These are phyloP conservation scores for Akanthomyces uredinophilus DNA, from an alignment of 2,329 filamentous ascomycete species.

Conservation along the genomic window DNA sequence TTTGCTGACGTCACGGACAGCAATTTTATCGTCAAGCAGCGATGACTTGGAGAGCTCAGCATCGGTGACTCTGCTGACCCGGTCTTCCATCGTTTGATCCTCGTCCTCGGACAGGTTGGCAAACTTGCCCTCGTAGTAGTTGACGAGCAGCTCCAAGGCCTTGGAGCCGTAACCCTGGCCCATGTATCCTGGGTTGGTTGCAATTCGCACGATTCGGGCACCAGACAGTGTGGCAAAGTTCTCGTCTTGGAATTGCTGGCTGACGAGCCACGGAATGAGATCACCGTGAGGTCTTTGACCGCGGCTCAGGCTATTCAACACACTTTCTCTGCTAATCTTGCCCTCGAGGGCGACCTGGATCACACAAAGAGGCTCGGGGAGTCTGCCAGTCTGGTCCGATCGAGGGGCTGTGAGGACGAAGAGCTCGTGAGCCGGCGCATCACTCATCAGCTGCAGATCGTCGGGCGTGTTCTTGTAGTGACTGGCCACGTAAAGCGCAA, in stretches of 20 bases:
- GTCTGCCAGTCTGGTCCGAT: conserved; percentile 65
- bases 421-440: conserved; percentile 92
- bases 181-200: conserved; percentile 90
- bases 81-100: conserved; percentile 45
- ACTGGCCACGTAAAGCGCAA: conserved; percentile 92
- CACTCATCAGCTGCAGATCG: conserved; percentile 96
- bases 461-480: conserved; percentile 99
- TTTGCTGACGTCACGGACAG: conserved; percentile 79
- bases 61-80: conserved; percentile 76
- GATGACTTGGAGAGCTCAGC: conserved; percentile 70
- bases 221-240: conserved; percentile 93
- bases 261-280: conserved; percentile 94
- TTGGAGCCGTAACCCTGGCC: conserved; percentile 91
- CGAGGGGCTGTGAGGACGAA: conserved; percentile 90
- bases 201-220: conserved; percentile 86
- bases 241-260: conserved; percentile 96
- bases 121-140: conserved; percentile 95
- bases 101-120: conserved; percentile 73
- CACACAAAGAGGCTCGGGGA: conserved; percentile 91
- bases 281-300: conserved; percentile 88
- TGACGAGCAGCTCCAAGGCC: conserved; percentile 77
- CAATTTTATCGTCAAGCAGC: conserved; percentile 81
- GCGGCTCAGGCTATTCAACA: conserved; percentile 81
- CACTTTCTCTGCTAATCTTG: conserved; percentile 87
- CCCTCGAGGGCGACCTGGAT: conserved; percentile 93